Percentiles rank a stretch among this genome's conserved stretches.
Evolutionary conservation across 2,329 filamentous ascomycete genomes (phyloP).

Genomic region (Colletotrichum sp.): DNA sequence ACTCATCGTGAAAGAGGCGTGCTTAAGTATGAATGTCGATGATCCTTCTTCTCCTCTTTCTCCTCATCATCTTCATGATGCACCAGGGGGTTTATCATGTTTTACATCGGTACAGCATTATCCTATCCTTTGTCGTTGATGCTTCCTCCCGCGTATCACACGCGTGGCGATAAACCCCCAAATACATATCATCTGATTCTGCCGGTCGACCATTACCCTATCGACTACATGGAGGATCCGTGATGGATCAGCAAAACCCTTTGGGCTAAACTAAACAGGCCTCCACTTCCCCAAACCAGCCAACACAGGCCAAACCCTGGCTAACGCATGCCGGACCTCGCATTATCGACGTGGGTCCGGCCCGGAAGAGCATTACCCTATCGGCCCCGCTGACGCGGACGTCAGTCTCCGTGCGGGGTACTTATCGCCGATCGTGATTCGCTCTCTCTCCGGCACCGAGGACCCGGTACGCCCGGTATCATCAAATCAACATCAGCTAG

Average conservation of each 20-base stretch:
- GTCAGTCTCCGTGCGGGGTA: neutral
- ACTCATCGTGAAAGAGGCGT: neutral
- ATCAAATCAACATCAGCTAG: neutral
- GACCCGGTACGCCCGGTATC: neutral
- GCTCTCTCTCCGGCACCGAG: neutral
- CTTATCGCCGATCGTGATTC: neutral
- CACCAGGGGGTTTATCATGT: neutral
- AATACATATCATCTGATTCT: neutral
- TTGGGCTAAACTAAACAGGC: neutral
- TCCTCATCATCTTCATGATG: neutral
- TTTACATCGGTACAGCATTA: neutral
- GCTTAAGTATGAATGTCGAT: neutral
- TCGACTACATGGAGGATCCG: neutral
- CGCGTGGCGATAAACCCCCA: neutral
- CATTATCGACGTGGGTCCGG: neutral
- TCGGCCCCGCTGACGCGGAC: neutral
- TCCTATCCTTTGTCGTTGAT: neutral
- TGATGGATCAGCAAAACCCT: neutral
- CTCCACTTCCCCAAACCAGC: neutral
- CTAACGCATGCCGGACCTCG: neutral
- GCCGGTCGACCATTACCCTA: neutral
- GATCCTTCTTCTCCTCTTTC: neutral
- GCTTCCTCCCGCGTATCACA: neutral
- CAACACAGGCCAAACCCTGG: neutral
- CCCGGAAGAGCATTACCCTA: slow-evolving; percentile 3